phyloP scores from a whole-genome alignment of 2,329 filamentous ascomycete species.

The Sphaerostilbella broomeana region DNA sequence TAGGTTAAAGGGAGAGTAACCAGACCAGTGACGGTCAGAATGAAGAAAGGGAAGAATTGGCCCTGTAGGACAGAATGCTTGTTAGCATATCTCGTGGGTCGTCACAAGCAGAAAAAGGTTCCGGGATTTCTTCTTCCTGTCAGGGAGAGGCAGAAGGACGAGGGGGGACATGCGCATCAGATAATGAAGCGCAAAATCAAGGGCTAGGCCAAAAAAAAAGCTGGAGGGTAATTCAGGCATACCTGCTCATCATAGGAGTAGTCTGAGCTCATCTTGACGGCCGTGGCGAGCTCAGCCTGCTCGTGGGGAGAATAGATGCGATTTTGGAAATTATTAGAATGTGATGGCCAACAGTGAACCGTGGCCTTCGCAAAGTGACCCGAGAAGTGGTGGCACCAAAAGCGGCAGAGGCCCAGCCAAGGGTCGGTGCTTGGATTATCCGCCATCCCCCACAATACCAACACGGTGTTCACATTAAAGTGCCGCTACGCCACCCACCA shows the following conservation, averaged over 20 bases:
- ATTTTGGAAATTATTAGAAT: constrained; percentile 12
- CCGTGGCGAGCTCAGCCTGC: constrained; percentile 31
- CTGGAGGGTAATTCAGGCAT: too few relatives aligned
- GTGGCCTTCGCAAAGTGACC: constrained; percentile 12
- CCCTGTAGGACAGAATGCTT: constrained; percentile 44
- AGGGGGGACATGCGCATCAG: not conserved
- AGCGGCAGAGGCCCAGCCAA: constrained; percentile 8
- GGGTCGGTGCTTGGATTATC: constrained; percentile 29
- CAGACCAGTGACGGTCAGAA: constrained; percentile 81
- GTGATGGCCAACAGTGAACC: constrained; percentile 3
- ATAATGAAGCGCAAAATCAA: too few relatives aligned
- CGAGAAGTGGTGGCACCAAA: constrained; percentile 7
- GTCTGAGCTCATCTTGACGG: constrained; percentile 73
- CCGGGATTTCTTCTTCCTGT: too few relatives aligned
- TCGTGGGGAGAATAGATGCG: constrained; percentile 14
- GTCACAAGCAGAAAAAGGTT: too few relatives aligned
- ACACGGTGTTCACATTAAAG: constrained; percentile 29
- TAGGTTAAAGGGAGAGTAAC: constrained; percentile 89
- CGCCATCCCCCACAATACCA: constrained; percentile 22
- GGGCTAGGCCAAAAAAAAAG: not conserved
- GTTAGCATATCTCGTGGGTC: too few relatives aligned
- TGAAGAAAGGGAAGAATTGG: constrained; percentile 98
- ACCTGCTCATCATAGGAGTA: constrained; percentile 98
- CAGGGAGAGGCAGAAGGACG: not conserved
- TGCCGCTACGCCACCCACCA: constrained; percentile 4